phyloP scores from a whole-genome alignment of 176 grass and related monocot species.

The Rhynchospora tenuis region DNA sequence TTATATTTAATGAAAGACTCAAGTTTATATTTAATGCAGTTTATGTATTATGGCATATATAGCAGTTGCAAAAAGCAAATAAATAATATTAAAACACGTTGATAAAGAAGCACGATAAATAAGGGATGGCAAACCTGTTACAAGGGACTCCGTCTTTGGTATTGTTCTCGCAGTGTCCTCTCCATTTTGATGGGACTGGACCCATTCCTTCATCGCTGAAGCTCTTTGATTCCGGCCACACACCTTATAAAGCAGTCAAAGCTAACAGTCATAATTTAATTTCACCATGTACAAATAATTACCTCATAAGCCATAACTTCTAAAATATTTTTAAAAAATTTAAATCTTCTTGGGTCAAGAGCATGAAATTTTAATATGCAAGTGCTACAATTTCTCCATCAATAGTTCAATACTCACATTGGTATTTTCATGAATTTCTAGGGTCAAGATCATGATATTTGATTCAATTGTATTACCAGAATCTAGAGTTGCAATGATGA shows the following conservation, averaged over 20 bases:
- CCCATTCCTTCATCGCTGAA: slow-evolving; percentile 42
- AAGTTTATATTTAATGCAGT: background rate
- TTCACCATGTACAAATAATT: background rate
- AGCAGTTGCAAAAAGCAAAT: no score
- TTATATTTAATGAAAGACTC: no score
- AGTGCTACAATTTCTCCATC: background rate
- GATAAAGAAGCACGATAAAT: background rate
- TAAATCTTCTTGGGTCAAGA: background rate
- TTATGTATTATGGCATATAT: background rate
- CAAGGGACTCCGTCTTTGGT: slow-evolving; percentile 45
- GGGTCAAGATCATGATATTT: background rate
- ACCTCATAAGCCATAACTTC: background rate
- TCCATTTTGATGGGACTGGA: slow-evolving; percentile 48
- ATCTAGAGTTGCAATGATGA: slow-evolving; percentile 65
- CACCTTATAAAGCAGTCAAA: slow-evolving; percentile 27
- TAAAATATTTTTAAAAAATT: background rate
- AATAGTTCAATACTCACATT: background rate
- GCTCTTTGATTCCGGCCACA: slow-evolving; percentile 77
- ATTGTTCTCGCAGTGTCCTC: slow-evolving; percentile 40
- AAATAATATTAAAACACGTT: background rate
- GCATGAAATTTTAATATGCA: background rate
- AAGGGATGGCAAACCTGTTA: slow-evolving; percentile 35
- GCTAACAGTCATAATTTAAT: background rate
- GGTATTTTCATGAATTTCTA: background rate
- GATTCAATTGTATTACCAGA: slow-evolving; percentile 32